A percentile compares a stretch with the other conserved stretches of the same genome.
These are phyloP conservation scores for Marasmius oreades DNA, from an alignment of 1,284 basidiomycete species.

Conservation along the genomic window DNA sequence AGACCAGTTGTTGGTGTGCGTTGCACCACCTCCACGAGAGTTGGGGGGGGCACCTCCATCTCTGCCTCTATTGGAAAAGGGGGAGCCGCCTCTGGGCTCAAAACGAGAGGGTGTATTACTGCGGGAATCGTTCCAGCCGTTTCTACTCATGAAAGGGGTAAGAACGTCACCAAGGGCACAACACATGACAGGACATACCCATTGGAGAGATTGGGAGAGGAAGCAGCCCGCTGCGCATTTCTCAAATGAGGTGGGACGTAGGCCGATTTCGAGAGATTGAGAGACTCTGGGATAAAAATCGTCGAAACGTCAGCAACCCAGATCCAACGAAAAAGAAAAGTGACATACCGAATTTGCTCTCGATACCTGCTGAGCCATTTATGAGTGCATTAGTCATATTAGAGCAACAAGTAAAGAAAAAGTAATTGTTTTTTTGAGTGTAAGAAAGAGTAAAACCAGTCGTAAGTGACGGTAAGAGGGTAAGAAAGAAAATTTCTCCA, in stretches of 20 bases:
- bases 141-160: constrained; percentile 33
- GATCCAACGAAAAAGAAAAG: constrained; percentile 10
- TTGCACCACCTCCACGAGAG: constrained; percentile 34
- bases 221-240: constrained; percentile 75
- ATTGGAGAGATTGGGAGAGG: constrained; percentile 45
- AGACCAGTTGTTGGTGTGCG: constrained; percentile 41
- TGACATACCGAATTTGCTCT: constrained; percentile 76
- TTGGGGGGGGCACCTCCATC: constrained; percentile 41
- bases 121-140: constrained; percentile 72
- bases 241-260: constrained; percentile 94
- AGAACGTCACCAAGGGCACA: constrained; percentile 16
- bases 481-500: constrained; percentile 1
- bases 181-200: constrained; percentile 47
- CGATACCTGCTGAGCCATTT: constrained; percentile 76
- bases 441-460: constrained; percentile 10
- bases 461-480: constrained; percentile 13
- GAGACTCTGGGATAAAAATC: constrained; percentile 41
- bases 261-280: constrained; percentile 78
- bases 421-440: constrained; percentile 2
- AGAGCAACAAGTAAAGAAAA: constrained; percentile 32
- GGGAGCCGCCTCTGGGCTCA: constrained; percentile 24
- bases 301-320: constrained; percentile 16
- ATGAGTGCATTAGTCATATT: constrained; percentile 88
- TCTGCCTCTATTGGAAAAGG: constrained; percentile 40
- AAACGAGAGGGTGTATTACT: constrained; percentile 47